Percentiles rank a stretch among this genome's conserved stretches.
Evolutionary conservation across 441 rosid species (phyloP).

Genomic region (Populus tomentosa): DNA sequence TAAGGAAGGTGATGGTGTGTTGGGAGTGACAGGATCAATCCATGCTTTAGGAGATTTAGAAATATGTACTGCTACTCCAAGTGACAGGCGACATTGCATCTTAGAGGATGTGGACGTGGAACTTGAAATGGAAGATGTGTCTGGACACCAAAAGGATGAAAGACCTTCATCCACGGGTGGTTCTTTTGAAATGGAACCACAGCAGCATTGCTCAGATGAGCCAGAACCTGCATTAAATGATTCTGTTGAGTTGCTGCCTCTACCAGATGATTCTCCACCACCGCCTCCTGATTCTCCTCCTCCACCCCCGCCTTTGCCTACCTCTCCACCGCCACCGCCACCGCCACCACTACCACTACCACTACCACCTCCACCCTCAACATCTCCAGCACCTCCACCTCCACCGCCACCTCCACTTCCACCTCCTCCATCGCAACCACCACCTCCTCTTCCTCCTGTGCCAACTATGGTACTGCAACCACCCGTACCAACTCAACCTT

Average conservation of each 20-base stretch:
- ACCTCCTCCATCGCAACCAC: conserved; percentile 28
- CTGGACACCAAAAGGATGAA: conserved; percentile 59
- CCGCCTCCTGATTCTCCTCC: conserved; percentile 85
- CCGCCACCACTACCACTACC: conserved; percentile 41
- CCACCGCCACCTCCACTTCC: conserved; percentile 31
- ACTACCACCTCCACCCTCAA: conserved; percentile 41
- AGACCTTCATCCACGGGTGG: conserved; percentile 24
- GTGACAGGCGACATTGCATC: conserved; percentile 66
- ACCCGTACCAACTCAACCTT: conserved; percentile 30
- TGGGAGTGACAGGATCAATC: conserved; percentile 29
- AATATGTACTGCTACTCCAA: conserved; percentile 34
- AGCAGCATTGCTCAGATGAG: conserved; percentile 31
- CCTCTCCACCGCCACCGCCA: conserved; percentile 51
- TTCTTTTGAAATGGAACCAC: conserved; percentile 37
- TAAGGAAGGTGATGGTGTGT: conserved; percentile 36
- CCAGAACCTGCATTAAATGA: conserved; percentile 35
- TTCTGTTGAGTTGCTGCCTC: conserved; percentile 35
- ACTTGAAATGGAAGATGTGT: conserved; percentile 94
- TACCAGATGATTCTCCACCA: conserved; percentile 75
- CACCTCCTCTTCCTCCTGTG: conserved; percentile 41
- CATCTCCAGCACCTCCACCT: conserved; percentile 44
- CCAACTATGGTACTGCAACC: conserved; percentile 45
- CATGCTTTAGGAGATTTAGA: conserved; percentile 40
- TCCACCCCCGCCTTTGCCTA: conserved; percentile 80
- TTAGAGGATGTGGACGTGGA: conserved; percentile 90